phyloP scores from a whole-genome alignment of 192 early-diverging fungal species.

The Backusella australiensis region DNA sequence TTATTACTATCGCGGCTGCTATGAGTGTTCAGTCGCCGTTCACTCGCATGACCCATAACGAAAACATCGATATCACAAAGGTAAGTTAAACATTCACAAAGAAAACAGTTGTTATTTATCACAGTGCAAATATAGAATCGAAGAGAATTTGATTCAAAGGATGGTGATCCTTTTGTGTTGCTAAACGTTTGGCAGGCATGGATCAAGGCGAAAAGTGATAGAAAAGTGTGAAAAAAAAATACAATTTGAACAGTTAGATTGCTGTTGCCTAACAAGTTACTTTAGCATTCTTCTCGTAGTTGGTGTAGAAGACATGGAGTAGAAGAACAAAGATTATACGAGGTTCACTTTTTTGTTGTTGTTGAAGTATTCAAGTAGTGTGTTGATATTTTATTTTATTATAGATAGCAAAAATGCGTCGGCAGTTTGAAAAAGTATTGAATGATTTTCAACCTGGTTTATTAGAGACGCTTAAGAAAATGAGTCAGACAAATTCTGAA shows the following conservation, averaged over 20 bases:
- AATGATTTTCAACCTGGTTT: constrained; percentile 40
- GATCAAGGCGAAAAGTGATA: constrained; percentile 51
- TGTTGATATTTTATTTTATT: not conserved
- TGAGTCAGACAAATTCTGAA: not conserved
- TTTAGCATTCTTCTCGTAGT: constrained; percentile 46
- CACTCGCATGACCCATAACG: constrained; percentile 41
- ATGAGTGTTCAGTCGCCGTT: constrained; percentile 70
- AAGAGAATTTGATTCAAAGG: constrained; percentile 42
- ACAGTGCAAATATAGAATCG: constrained; percentile 40
- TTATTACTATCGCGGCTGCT: constrained; percentile 57
- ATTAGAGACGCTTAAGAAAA: constrained; percentile 10
- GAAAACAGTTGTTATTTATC: not conserved
- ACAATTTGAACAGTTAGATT: not conserved
- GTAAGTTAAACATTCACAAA: constrained; percentile 19
- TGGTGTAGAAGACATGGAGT: constrained; percentile 64
- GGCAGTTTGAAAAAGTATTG: constrained; percentile 63
- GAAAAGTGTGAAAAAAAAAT: constrained; percentile 33
- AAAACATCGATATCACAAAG: constrained; percentile 47
- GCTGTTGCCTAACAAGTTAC: constrained; percentile 7
- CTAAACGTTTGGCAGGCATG: constrained; percentile 62
- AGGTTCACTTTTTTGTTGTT: constrained; percentile 27
- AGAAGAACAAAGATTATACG: constrained; percentile 70
- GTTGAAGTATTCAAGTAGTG: not conserved
- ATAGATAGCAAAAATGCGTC: constrained; percentile 60
- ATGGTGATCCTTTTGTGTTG: constrained; percentile 68